Conservation (phyloP, 108 stramenopile genomes). For the Epithemia pelagica region DNA sequence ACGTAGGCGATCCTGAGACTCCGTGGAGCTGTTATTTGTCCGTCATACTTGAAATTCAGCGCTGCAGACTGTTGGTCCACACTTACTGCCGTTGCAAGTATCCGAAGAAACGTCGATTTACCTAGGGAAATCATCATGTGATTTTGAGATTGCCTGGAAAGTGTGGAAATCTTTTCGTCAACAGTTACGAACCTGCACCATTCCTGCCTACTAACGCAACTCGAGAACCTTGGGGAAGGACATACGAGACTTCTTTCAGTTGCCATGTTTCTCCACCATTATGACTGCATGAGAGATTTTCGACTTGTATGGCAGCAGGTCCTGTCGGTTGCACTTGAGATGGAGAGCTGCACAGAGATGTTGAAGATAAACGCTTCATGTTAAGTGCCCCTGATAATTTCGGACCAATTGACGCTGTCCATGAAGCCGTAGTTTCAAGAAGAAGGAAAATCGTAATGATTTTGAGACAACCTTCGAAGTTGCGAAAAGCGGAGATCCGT, state of each 20-base stretch:
- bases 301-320: constrained; percentile 32
- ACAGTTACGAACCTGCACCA: no score
- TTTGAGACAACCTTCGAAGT: no score
- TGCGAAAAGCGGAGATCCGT: no score
- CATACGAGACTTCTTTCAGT: constrained; percentile 59
- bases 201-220: constrained; percentile 69
- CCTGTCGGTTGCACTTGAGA: background rate
- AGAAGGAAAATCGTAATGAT: no score
- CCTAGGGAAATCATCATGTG: constrained; percentile 16
- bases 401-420: no score
- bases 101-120: constrained; percentile 62
- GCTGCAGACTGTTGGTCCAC: constrained; percentile 7
- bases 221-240: constrained; percentile 56
- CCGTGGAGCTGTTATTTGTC: constrained; percentile 36
- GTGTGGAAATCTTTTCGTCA: no score
- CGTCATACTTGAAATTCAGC: constrained; percentile 45
- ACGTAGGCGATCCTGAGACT: constrained; percentile 57
- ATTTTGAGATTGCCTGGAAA: background rate
- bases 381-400: no score
- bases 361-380: no score
- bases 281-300: constrained; percentile 42
- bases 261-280: constrained; percentile 70
- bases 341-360: no score
- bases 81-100: constrained; percentile 49
- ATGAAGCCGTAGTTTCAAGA: no score